These are phyloP conservation scores for Neoascochyta sp. DNA, from an alignment of 2,329 filamentous ascomycete species.

Conservation along the genomic window DNA sequence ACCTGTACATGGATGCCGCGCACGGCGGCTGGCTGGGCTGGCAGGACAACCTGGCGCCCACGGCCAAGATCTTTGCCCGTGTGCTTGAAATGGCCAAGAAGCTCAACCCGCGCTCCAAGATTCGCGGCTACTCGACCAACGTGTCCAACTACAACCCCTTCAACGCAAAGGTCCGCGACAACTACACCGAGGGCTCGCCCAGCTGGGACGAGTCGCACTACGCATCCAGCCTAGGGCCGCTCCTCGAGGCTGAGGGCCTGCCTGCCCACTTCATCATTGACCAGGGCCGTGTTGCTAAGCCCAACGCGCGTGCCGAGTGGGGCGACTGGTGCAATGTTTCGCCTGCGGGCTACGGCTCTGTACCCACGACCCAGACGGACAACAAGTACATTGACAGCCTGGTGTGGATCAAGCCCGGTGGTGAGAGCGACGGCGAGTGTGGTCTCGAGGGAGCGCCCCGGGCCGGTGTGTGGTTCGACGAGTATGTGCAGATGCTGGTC, in stretches of 20 bases:
- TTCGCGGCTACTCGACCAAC: constrained; percentile 26
- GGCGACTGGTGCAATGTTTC: constrained; percentile 30
- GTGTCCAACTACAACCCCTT: constrained; percentile 30
- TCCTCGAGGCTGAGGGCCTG: constrained; percentile 21
- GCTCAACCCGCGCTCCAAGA: constrained; percentile 19
- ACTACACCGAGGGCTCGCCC: constrained; percentile 23
- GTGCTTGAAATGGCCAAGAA: constrained; percentile 23
- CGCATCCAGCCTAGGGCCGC: constrained; percentile 15
- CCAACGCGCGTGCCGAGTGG: constrained; percentile 23
- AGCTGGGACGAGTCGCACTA: constrained; percentile 27
- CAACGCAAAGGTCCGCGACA: constrained; percentile 20
- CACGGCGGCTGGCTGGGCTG: constrained; percentile 31
- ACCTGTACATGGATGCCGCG: constrained; percentile 29
- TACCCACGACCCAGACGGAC: constrained; percentile 15
- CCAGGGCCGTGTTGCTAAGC: constrained; percentile 23
- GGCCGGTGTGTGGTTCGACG: constrained; percentile 28
- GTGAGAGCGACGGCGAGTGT: constrained; percentile 26
- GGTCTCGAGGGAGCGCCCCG: constrained; percentile 23
- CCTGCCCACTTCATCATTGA: constrained; percentile 29
- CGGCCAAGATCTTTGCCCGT: constrained; percentile 21
- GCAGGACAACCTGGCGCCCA: constrained; percentile 27
- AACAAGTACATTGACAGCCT: constrained; percentile 26
- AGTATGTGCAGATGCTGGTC: constrained; percentile 28
- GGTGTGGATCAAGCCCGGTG: constrained; percentile 33
- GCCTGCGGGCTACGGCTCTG: constrained; percentile 20